These are phyloP conservation scores for Datura wrightii DNA, from an alignment of 257 asterid species.

Conservation along the genomic window DNA sequence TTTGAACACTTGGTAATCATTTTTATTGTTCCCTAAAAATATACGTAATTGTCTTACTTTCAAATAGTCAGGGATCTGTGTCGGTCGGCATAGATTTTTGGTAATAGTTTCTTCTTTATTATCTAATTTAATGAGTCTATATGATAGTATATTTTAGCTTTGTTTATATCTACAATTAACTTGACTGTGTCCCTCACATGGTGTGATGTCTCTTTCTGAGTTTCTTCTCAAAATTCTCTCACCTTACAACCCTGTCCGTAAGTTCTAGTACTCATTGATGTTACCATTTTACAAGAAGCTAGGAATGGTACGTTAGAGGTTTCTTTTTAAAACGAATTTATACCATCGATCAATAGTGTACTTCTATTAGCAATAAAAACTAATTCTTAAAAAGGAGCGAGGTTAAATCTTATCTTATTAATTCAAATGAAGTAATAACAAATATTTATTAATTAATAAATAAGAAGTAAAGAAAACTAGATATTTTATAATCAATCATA, in stretches of 20 bases:
- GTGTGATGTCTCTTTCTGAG: constrained; percentile 10
- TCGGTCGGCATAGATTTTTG: constrained; percentile 12
- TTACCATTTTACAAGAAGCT: too few species aligned
- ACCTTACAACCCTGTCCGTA: background rate
- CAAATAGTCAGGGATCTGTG: background rate
- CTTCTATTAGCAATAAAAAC: too few species aligned
- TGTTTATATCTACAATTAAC: background rate
- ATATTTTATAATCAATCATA: too few species aligned
- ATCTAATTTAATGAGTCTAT: background rate
- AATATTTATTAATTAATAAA: too few species aligned
- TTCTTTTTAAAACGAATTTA: too few species aligned
- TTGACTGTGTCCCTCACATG: constrained; percentile 12
- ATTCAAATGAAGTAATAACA: too few species aligned
- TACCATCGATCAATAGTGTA: too few species aligned
- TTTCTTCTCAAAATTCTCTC: background rate
- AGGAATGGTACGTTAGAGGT: too few species aligned
- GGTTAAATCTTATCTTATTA: too few species aligned
- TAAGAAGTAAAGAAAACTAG: too few species aligned
- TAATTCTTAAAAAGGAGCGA: too few species aligned
- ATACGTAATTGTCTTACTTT: background rate
- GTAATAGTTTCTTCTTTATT: background rate
- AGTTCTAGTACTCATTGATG: background rate
- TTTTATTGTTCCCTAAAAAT: background rate
- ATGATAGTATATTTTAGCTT: background rate
- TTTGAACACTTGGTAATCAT: background rate